A percentile compares a stretch with the other conserved stretches of the same genome.
Evolutionary conservation across 768 basidiomycete species (phyloP).

Genomic region (Suillus decipiens): DNA sequence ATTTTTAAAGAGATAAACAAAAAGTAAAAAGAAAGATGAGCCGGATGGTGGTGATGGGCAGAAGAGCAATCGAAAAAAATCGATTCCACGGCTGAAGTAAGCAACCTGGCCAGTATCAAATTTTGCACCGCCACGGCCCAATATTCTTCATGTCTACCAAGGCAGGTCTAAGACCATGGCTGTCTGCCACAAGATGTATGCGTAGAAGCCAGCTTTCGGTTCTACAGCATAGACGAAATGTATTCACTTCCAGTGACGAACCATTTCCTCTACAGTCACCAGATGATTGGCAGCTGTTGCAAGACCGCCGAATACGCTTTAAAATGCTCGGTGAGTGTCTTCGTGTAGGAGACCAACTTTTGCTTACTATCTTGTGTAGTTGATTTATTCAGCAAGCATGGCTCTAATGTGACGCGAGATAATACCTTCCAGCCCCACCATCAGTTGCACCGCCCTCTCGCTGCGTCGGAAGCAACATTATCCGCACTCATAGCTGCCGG

Average conservation of each 20-base stretch:
- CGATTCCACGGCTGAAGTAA: conserved; percentile 57
- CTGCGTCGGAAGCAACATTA: conserved; percentile 67
- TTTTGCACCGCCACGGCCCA: conserved; percentile 31
- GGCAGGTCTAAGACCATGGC: conserved; percentile 22
- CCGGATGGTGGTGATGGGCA: conserved; percentile 35
- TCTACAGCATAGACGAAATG: background rate
- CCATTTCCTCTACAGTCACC: conserved; percentile 42
- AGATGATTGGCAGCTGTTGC: conserved; percentile 68
- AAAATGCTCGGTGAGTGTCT: conserved; percentile 52
- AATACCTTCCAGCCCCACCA: conserved; percentile 78
- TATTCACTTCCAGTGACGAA: conserved; percentile 6
- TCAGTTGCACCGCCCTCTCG: conserved; percentile 58
- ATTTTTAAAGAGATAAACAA: conserved; percentile 49
- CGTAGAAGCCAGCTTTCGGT: conserved; percentile 12
- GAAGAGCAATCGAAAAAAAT: conserved; percentile 41
- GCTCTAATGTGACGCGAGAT: conserved; percentile 72
- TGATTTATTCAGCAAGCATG: conserved; percentile 63
- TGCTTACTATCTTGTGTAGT: conserved; percentile 41
- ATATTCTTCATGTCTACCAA: conserved; percentile 28
- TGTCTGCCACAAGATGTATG: conserved; percentile 26
- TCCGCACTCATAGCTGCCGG: conserved; percentile 91
- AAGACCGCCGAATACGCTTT: conserved; percentile 55
- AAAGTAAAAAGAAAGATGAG: conserved; percentile 34
- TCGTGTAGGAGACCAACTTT: conserved; percentile 11
- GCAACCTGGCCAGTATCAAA: conserved; percentile 25